phyloP scores from a whole-genome alignment of 2,329 filamentous ascomycete species.

The Chlorencoelia australis region DNA sequence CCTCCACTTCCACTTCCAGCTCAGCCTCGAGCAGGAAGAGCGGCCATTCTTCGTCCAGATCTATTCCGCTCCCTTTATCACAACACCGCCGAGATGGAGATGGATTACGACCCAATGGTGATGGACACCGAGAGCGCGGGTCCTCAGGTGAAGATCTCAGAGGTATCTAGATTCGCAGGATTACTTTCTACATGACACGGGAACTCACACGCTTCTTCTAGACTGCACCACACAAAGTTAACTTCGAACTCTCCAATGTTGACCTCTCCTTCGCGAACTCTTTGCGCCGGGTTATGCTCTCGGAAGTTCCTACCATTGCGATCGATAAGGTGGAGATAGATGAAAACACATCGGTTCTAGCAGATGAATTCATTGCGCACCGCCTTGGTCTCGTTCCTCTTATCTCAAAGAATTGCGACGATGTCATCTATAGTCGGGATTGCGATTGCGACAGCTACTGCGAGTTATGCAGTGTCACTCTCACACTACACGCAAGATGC shows the following conservation, averaged over 20 bases:
- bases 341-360: slow-evolving; percentile 87
- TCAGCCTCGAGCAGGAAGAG: too few species aligned
- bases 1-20: too few species aligned
- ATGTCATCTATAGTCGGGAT: slow-evolving; percentile 79
- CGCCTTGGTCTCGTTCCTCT: slow-evolving; percentile 85
- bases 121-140: slow-evolving; percentile 35
- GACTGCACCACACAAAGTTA: slow-evolving; percentile 72
- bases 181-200: slow-evolving; percentile 2
- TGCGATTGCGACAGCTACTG: slow-evolving; percentile 96
- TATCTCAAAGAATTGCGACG: slow-evolving; percentile 71
- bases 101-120: slow-evolving; percentile 39
- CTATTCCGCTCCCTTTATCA: too few species aligned
- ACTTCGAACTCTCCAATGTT: slow-evolving; percentile 84
- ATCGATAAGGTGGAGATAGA: slow-evolving; percentile 93
- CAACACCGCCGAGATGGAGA: too few species aligned
- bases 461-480: slow-evolving; percentile 77
- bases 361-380: slow-evolving; percentile 92
- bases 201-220: slow-evolving; percentile 31
- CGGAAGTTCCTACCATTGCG: slow-evolving; percentile 88
- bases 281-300: slow-evolving; percentile 79
- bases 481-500: slow-evolving; percentile 78
- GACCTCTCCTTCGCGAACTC: slow-evolving; percentile 91
- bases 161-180: slow-evolving; percentile 26
- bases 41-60: too few species aligned
- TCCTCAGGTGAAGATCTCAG: slow-evolving; percentile 36